Evolutionary conservation across 768 basidiomycete species (phyloP), one percentile per base, ranked within the genome.

Genomic region (Lanmaoa pseudosensibilis): DNA sequence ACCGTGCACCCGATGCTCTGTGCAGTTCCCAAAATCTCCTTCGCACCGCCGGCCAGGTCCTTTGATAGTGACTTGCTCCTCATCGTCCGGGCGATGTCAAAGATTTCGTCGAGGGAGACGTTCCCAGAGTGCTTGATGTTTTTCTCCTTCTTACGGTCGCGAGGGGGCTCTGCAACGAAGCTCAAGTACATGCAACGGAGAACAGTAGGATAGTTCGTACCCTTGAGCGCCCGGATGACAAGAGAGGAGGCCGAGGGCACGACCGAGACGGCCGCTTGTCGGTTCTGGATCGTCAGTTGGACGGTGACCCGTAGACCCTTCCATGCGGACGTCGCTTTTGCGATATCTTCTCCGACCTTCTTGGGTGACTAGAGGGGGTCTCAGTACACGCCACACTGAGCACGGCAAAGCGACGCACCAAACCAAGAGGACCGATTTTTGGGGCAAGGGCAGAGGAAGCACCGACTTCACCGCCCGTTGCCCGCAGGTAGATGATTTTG

Each of bases 271-370:
- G 89, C 80, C 53, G 97, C 97, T 86, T 99, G 97, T 77, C 97
- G 94, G 79, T 99, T 99, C 84, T 98, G 97, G 77, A 98, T 98
- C 57, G 96, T 98, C 58, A 98, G 86, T 77, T 98, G 94, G 64
- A 98, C 94, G 63, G 97, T 98, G 57, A 99, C 96, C 60, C 95
- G 93, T 73, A 98, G 92, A 80, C 97, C 97, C 78, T 99, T 99
- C 97, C 97, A 99, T 73, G 87, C 88, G 46, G 87, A 84, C 58
- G 97, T 99, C 56, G 96, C 96, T 77, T 99, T 99, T 68, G 97
- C 97, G 73, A 99, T 99, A 79, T 99, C 97, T 92, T 99, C 97
- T 78, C 97, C 97, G 77, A 99, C 97, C 82, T 98, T 98, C 83
- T 99, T 99, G 67, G 97, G 97, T 56, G 97, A 98, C 97, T 98